These are phyloP conservation scores for Eremothecium sinecaudum DNA, from an alignment of 1,139 yeast species.

Conservation along the genomic window DNA sequence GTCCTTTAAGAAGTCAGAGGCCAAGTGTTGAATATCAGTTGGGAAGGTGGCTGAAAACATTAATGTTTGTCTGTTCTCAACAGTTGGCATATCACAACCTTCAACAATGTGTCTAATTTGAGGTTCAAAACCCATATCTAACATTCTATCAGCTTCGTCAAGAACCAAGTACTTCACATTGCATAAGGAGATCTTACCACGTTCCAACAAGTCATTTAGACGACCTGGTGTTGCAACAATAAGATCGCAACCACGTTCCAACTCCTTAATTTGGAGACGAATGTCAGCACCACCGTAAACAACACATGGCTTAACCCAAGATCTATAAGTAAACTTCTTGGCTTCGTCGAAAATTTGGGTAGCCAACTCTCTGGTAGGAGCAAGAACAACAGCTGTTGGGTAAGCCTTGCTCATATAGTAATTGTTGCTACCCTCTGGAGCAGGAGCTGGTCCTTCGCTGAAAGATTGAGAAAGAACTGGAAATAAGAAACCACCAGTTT, in stretches of 20 bases:
- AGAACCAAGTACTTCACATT: conserved; percentile 89
- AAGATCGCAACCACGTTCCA: conserved; percentile 90
- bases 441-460: conserved; percentile 74
- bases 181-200: conserved; percentile 83
- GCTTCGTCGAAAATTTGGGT: conserved; percentile 95
- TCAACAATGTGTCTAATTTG: conserved; percentile 97
- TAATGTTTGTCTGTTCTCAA: conserved; percentile 83
- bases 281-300: conserved; percentile 98
- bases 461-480: conserved; percentile 93
- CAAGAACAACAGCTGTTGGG: conserved; percentile 92
- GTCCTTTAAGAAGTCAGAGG: conserved; percentile 92
- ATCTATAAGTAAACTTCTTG: conserved; percentile 90
- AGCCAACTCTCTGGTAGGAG: conserved; percentile 98
- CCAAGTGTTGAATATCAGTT: conserved; percentile 90
- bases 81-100: conserved; percentile 95
- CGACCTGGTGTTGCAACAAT: conserved; percentile 99
- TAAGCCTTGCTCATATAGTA: conserved; percentile 70
- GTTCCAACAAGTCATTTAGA: conserved; percentile 87
- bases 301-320: conserved; percentile 96
- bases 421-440: conserved; percentile 36
- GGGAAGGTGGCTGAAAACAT: conserved; percentile 99
- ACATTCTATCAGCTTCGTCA: conserved; percentile 99
- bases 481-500: conserved; percentile 98
- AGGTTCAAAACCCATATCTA: conserved; percentile 99
- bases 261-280: conserved; percentile 74